Conservation (phyloP, 164 flowering plant species). For the Platanus orientalis region DNA sequence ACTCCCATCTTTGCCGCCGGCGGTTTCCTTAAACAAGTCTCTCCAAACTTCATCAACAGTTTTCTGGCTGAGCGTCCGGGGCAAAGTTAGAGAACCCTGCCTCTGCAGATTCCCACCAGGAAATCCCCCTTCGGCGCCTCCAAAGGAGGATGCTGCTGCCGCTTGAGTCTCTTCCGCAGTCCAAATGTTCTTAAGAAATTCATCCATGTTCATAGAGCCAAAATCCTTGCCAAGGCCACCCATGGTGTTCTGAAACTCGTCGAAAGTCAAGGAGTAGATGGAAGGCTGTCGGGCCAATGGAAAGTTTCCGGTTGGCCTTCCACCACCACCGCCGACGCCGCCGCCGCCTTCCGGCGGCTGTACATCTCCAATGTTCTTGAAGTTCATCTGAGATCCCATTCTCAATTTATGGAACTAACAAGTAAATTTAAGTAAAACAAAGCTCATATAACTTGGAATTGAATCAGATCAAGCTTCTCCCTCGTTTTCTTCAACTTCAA, state of each 20-base stretch:
- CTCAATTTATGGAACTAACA: slow-evolving; percentile 5
- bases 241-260: slow-evolving; percentile 70
- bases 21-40: slow-evolving; percentile 43
- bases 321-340: slow-evolving; percentile 3
- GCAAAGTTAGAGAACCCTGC: slow-evolving; percentile 34
- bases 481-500: slow-evolving; percentile 10
- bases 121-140: slow-evolving; percentile 6
- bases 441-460: neutral
- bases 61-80: slow-evolving; percentile 35
- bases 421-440: slow-evolving; percentile 3
- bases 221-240: slow-evolving; percentile 66
- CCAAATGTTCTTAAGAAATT: slow-evolving; percentile 59
- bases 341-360: slow-evolving; percentile 19
- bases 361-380: slow-evolving; percentile 43
- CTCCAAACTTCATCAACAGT: slow-evolving; percentile 81
- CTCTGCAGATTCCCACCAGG: slow-evolving; percentile 20
- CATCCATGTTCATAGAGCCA: slow-evolving; percentile 67
- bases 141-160: slow-evolving; percentile 14
- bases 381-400: slow-evolving; percentile 60
- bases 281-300: slow-evolving; percentile 63
- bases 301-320: slow-evolving; percentile 27
- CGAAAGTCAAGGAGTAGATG: slow-evolving; percentile 66
- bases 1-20: slow-evolving; percentile 16
- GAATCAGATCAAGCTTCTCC: neutral
- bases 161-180: slow-evolving; percentile 40